phyloP scores from a whole-genome alignment of 106 monocot genomes.

The Platanthera zijinensis region DNA sequence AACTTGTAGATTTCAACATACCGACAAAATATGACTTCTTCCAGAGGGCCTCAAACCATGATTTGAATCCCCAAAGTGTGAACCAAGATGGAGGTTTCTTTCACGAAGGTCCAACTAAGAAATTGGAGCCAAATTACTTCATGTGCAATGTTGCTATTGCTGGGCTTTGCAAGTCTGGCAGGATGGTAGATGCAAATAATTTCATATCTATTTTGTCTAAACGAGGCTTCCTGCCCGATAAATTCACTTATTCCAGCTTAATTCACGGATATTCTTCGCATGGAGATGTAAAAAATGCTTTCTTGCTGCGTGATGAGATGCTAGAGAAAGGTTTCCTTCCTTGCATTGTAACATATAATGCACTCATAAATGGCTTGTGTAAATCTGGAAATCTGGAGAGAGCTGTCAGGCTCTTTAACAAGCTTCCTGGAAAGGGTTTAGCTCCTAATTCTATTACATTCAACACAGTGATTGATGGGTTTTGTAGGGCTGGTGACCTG shows the following conservation, averaged over 20 bases:
- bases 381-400: constrained; percentile 76
- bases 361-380: constrained; percentile 88
- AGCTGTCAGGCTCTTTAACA: constrained; percentile 68
- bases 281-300: constrained; percentile 58
- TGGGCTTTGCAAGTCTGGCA: constrained; percentile 63
- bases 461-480: constrained; percentile 83
- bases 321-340: constrained; percentile 46
- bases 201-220: constrained; percentile 31
- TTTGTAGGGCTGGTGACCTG: constrained; percentile 50
- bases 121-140: constrained; percentile 42
- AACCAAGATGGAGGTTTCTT: constrained; percentile 22
- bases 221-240: constrained; percentile 58
- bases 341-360: constrained; percentile 71
- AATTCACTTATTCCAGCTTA: constrained; percentile 72
- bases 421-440: constrained; percentile 54
- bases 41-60: background rate
- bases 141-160: constrained; percentile 69
- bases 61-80: constrained; percentile 8
- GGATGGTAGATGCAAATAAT: constrained; percentile 51
- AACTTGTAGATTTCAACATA: constrained; percentile 38
- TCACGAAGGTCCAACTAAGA: constrained; percentile 14
- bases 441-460: constrained; percentile 62
- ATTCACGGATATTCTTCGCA: constrained; percentile 66
- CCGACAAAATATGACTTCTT: constrained; percentile 18
- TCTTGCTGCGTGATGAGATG: constrained; percentile 79